phyloP scores from a whole-genome alignment of 306 rosid genomes.

The Begonia masoniana region DNA sequence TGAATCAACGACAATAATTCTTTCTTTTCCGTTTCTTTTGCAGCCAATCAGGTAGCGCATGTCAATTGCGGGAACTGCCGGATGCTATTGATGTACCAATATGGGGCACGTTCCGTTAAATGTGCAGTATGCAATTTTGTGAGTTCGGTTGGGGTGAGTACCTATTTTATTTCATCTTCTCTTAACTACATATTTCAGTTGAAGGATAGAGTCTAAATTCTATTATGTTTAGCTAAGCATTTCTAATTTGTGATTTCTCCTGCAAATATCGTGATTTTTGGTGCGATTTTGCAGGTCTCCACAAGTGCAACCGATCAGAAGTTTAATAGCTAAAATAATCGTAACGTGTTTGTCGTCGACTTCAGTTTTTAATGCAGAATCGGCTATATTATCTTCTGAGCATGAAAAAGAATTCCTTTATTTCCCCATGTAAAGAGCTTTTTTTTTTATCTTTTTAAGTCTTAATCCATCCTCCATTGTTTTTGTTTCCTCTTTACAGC shows the following conservation, averaged over 20 bases:
- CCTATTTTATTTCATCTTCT: conserved; percentile 2
- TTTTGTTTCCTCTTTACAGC: not conserved
- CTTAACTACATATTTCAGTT: not conserved
- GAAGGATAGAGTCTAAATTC: too few relatives aligned
- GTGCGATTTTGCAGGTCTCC: conserved; percentile 43
- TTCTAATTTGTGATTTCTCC: too few relatives aligned
- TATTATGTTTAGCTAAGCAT: too few relatives aligned
- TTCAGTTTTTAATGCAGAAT: not conserved
- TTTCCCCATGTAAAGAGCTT: conserved; percentile 53
- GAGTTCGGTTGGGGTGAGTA: conserved; percentile 77
- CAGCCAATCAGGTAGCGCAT: conserved; percentile 98
- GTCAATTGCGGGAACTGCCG: conserved; percentile 88
- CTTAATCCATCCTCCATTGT: conserved; percentile 1
- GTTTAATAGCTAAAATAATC: conserved; percentile 31
- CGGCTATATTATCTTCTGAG: conserved; percentile 16
- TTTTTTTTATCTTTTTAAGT: conserved; percentile 32
- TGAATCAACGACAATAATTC: not conserved
- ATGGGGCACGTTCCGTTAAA: conserved; percentile 89
- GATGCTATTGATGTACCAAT: conserved; percentile 81
- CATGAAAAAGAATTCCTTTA: conserved; percentile 16
- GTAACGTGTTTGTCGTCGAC: not conserved
- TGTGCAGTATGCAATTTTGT: conserved; percentile 98
- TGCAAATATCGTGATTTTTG: too few relatives aligned
- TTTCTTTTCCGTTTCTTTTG: conserved; percentile 5
- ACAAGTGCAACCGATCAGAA: conserved; percentile 60